These are phyloP conservation scores for Chenopodium quinoa DNA, from an alignment of 148 eudicot genomes.

Conservation along the genomic window DNA sequence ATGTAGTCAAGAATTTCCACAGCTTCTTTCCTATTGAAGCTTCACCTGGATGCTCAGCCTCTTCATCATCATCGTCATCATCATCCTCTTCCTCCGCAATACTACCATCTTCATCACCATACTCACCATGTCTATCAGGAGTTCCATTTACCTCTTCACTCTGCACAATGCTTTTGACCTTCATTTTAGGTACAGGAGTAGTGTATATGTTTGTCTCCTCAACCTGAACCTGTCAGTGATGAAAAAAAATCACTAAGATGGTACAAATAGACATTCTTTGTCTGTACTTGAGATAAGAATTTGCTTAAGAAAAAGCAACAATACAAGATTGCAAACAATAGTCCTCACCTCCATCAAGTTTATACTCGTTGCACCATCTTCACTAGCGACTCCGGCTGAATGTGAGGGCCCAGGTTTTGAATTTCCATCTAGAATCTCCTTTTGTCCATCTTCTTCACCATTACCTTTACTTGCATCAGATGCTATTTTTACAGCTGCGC, in stretches of 20 bases:
- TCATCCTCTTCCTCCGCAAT: slow-evolving; percentile 30
- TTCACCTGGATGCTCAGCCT: slow-evolving; percentile 84
- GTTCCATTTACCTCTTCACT: slow-evolving; percentile 78
- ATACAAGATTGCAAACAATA: background rate
- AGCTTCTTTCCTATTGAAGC: slow-evolving; percentile 86
- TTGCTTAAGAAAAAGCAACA: background rate
- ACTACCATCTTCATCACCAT: slow-evolving; percentile 26
- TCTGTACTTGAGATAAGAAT: background rate
- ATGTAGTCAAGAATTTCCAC: slow-evolving; percentile 82
- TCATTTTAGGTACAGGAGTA: slow-evolving; percentile 35
- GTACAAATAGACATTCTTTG: background rate
- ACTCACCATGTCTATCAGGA: slow-evolving; percentile 34
- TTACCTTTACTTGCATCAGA: slow-evolving; percentile 31
- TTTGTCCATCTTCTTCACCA: slow-evolving; percentile 30
- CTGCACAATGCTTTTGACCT: slow-evolving; percentile 28
- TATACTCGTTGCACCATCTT: slow-evolving; percentile 51
- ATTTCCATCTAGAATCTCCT: slow-evolving; percentile 33
- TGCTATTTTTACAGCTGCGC: slow-evolving; percentile 19
- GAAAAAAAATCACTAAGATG: background rate
- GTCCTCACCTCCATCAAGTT: slow-evolving; percentile 49
- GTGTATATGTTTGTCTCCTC: slow-evolving; percentile 36
- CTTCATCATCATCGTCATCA: slow-evolving; percentile 63
- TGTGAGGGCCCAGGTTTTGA: slow-evolving; percentile 39
- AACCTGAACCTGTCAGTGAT: slow-evolving; percentile 41
- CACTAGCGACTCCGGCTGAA: slow-evolving; percentile 51